Percentiles rank a stretch among this genome's conserved stretches.
Evolutionary conservation across 192 early-diverging fungal genomes (phyloP).

Genomic region (Tieghemiomyces parasiticus): DNA sequence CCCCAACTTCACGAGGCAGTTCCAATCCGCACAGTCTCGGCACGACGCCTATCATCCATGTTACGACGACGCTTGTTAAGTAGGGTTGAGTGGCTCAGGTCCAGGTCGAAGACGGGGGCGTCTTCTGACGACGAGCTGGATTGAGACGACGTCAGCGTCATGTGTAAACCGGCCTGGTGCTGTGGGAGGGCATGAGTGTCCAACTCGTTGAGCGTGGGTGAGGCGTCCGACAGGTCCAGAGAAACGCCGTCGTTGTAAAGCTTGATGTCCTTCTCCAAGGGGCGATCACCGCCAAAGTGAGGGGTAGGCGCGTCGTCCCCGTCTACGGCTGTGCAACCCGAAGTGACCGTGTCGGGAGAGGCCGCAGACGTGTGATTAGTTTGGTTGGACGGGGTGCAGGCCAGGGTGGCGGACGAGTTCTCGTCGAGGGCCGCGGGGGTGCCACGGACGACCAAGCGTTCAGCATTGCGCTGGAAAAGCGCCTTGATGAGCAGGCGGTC

Average conservation of each 20-base stretch:
- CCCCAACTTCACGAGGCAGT: too few species aligned
- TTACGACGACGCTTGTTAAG: slow-evolving; percentile 27
- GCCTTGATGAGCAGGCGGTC: slow-evolving; percentile 1
- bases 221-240: neutral
- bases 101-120: slow-evolving; percentile 21
- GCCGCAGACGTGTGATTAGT: slow-evolving; percentile 10
- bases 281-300: slow-evolving; percentile 3
- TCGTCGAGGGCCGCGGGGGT: slow-evolving; percentile 8
- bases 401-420: slow-evolving; percentile 12
- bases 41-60: too few species aligned
- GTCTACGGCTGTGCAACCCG: neutral
- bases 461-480: slow-evolving; percentile 9
- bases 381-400: slow-evolving; percentile 13
- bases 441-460: neutral
- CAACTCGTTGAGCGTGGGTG: neutral
- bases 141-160: neutral
- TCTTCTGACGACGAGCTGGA: neutral
- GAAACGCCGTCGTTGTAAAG: neutral
- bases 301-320: neutral
- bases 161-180: slow-evolving; percentile 14
- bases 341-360: slow-evolving; percentile 8
- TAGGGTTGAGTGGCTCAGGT: slow-evolving; percentile 25
- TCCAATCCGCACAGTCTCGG: too few species aligned
- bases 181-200: neutral
- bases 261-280: neutral